Conservation (phyloP, 805 yeast species). For the Ogataea salicorniae region DNA sequence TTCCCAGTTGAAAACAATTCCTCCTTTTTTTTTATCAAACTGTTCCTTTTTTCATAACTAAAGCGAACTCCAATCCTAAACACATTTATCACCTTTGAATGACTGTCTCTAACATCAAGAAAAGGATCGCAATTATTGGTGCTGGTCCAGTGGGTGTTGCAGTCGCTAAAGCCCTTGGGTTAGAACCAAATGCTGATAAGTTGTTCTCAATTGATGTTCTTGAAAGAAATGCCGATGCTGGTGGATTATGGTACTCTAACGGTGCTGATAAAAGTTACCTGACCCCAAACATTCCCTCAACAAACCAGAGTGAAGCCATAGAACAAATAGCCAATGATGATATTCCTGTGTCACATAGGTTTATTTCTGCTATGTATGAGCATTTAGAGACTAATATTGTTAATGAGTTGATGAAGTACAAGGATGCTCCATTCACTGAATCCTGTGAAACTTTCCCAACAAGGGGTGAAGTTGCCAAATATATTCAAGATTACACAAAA, state of each 20-base stretch:
- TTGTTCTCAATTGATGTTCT: constrained; percentile 40
- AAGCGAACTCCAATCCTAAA: too few relatives aligned
- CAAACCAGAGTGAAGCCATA: constrained; percentile 7
- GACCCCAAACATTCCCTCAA: constrained; percentile 7
- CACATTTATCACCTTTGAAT: too few relatives aligned
- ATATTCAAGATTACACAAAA: constrained; percentile 48
- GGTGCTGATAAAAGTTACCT: constrained; percentile 19
- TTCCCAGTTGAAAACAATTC: too few relatives aligned
- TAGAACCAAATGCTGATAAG: constrained; percentile 42
- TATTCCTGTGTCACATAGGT: constrained; percentile 7
- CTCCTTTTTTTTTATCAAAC: too few relatives aligned
- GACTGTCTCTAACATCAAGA: too few relatives aligned
- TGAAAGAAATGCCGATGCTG: constrained; percentile 53
- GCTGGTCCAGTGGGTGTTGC: constrained; percentile 77
- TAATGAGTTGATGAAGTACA: constrained; percentile 61
- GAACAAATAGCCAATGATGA: not conserved
- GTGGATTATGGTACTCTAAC: constrained; percentile 77
- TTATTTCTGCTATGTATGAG: constrained; percentile 55
- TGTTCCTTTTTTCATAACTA: too few relatives aligned
- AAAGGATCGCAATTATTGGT: constrained; percentile 55
- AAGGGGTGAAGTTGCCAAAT: constrained; percentile 53
- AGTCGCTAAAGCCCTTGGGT: constrained; percentile 53
- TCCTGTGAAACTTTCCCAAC: constrained; percentile 49
- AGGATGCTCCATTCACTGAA: constrained; percentile 45
- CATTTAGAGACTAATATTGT: constrained; percentile 68